Percentiles rank a stretch among this genome's conserved stretches.
phyloP scores from a whole-genome alignment of 2,329 filamentous ascomycete genomes.

The Fusarium nisikadoi region DNA sequence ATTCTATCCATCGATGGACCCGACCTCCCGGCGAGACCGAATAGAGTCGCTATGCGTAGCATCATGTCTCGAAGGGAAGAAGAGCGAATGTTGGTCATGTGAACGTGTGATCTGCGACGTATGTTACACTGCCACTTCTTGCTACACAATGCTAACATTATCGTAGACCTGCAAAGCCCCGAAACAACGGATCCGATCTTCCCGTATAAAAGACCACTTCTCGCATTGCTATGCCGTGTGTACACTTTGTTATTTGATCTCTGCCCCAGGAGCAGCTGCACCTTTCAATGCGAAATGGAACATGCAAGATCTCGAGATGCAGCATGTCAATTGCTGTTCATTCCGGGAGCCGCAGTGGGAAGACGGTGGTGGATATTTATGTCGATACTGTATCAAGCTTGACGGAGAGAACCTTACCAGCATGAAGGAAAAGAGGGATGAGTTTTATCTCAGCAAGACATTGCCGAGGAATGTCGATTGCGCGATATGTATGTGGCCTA shows the following conservation, averaged over 20 bases:
- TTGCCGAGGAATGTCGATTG: conserved; percentile 12
- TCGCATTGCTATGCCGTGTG: conserved; percentile 21
- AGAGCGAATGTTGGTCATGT: conserved; percentile 25
- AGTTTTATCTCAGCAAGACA: background rate
- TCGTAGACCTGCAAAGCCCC: background rate
- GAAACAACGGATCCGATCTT: background rate
- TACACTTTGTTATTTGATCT: background rate
- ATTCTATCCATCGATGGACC: background rate
- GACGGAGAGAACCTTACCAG: background rate
- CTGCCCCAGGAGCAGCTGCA: background rate
- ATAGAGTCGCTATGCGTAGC: conserved; percentile 3
- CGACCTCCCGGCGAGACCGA: background rate
- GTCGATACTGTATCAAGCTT: background rate
- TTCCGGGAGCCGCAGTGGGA: background rate
- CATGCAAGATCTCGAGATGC: conserved; percentile 19
- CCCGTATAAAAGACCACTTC: conserved; percentile 11
- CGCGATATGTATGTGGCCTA: background rate
- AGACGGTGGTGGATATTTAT: background rate
- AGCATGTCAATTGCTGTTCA: conserved; percentile 2
- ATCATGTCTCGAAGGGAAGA: background rate
- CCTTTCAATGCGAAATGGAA: conserved; percentile 24
- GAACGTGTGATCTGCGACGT: conserved; percentile 23
- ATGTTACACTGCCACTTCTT: background rate
- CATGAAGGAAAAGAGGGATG: conserved; percentile 11
- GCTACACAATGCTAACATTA: rapidly evolving